Conservation (phyloP, 2,329 filamentous ascomycete species). For the Trichophyton simii region DNA sequence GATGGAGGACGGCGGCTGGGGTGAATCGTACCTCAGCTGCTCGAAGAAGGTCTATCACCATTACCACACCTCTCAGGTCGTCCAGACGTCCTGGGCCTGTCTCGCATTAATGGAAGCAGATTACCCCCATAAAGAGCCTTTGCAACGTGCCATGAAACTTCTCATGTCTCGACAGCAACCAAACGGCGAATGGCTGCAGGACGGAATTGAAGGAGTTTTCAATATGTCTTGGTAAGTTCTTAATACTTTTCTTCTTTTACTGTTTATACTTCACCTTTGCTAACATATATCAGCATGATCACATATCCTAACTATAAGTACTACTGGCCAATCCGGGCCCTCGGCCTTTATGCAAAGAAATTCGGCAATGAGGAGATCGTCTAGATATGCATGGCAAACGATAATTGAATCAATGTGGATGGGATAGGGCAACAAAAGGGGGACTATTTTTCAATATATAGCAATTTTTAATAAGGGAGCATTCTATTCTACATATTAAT, state of each 20-base stretch:
- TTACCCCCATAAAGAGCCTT: constrained; percentile 60
- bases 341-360: constrained; percentile 72
- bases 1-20: constrained; percentile 85
- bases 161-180: constrained; percentile 73
- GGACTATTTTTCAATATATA: neutral
- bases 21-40: constrained; percentile 80
- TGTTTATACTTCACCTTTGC: constrained; percentile 12
- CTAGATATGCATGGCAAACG: neutral
- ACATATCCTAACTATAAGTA: constrained; percentile 99
- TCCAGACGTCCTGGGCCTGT: constrained; percentile 85
- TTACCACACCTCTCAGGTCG: constrained; percentile 72
- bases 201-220: constrained; percentile 94
- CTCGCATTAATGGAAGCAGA: constrained; percentile 71
- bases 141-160: constrained; percentile 63
- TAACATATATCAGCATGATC: constrained; percentile 58
- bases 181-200: constrained; percentile 91
- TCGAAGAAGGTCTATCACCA: constrained; percentile 64
- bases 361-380: constrained; percentile 53
- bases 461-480: neutral
- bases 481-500: neutral
- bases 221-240: constrained; percentile 76
- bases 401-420: neutral
- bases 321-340: constrained; percentile 81
- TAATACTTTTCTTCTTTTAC: neutral
- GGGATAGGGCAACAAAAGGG: neutral